Evolutionary conservation across 2,329 filamentous ascomycete genomes (phyloP).

Genomic region (Colletotrichum sp.): DNA sequence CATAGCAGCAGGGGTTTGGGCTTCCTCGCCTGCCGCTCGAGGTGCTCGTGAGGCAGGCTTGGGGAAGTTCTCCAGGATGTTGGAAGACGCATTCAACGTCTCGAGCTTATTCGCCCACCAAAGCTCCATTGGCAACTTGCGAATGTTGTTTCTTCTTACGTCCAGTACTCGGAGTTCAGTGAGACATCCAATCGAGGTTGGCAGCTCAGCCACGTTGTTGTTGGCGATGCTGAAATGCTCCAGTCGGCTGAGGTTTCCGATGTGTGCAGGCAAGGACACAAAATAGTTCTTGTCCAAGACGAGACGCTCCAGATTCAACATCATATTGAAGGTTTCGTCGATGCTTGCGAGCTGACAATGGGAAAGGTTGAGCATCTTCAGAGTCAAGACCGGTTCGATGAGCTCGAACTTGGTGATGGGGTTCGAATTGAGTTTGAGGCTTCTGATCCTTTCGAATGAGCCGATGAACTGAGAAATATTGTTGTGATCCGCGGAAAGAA

Average conservation of each 20-base stretch:
- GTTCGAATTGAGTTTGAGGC: conserved; percentile 90
- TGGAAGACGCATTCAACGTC: conserved; percentile 93
- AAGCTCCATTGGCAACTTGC: conserved; percentile 87
- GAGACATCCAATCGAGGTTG: conserved; percentile 86
- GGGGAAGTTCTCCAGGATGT: conserved; percentile 88
- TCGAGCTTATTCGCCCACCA: conserved; percentile 94
- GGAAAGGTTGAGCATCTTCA: conserved; percentile 88
- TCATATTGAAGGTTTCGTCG: conserved; percentile 85
- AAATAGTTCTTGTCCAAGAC: conserved; percentile 96
- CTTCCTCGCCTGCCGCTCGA: conserved; percentile 61
- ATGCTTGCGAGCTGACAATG: conserved; percentile 91
- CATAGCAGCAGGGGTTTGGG: conserved; percentile 33
- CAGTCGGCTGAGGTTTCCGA: conserved; percentile 81
- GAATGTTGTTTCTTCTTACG: conserved; percentile 91
- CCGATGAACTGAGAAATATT: conserved; percentile 88
- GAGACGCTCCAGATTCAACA: conserved; percentile 85
- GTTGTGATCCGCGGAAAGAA: conserved; percentile 91
- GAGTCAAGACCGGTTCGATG: conserved; percentile 74
- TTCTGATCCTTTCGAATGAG: conserved; percentile 83
- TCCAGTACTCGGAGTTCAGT: conserved; percentile 85
- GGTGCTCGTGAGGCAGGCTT: conserved; percentile 78
- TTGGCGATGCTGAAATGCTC: conserved; percentile 95
- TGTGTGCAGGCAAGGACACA: conserved; percentile 83
- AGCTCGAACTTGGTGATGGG: conserved; percentile 95
- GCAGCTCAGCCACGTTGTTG: conserved; percentile 85